Evolutionary conservation across 495 filamentous ascomycete species (phyloP), one percentile per base, ranked within the genome.

Genomic region (Lasiosphaeris hirsuta): DNA sequence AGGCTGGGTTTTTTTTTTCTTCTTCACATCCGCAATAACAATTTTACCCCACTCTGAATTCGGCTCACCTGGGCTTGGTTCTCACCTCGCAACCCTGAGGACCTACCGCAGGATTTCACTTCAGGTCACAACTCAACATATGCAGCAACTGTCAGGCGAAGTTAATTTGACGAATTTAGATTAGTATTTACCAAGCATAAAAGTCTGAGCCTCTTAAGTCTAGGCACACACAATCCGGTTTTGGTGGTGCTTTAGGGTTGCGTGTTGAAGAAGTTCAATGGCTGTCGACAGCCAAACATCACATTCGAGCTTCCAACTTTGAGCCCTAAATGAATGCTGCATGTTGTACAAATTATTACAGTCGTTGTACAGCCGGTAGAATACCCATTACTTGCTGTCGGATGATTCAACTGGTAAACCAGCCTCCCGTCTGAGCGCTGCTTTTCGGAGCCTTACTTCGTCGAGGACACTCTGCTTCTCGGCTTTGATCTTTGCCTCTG

Each of bases 391-490:
- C 23, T 30, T 5, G 23, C 23, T 30, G 23, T 5, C 23, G 5
- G 59, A 50, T 33, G 45, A 40, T 17, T 15, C 48, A 15, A 49
- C 34, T 35, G 60, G 45, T 33, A 77, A 51, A 19, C 75, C 75
- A 1, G 75, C 72, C 63, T 78, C 74, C 45, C 57, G 74, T 61
- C 79, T 78, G 63, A 90, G 78, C 52, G 85, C 81, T 48, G 85
- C 78, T 59, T 78, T 83, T 61, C 86, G 78, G 72, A 80, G 85
- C 73, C 83, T 80, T 1, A 80, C 72, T 65, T 87, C 86, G 41
- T 81, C 79, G 15, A 72, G 72, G 14, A 76, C 36, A 37, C 69
- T 69, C 53, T 79, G 73, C 54, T 83, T 78, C 43, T 83, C 59
- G 3, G 51, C 72, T 48, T 82, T 80, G 54, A 78, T 67, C 62